A percentile compares a stretch with the other conserved stretches of the same genome.
Evolutionary conservation across 228 moss, liverwort and hornwort species (phyloP).

Genomic region (Sphagnum fallax): DNA sequence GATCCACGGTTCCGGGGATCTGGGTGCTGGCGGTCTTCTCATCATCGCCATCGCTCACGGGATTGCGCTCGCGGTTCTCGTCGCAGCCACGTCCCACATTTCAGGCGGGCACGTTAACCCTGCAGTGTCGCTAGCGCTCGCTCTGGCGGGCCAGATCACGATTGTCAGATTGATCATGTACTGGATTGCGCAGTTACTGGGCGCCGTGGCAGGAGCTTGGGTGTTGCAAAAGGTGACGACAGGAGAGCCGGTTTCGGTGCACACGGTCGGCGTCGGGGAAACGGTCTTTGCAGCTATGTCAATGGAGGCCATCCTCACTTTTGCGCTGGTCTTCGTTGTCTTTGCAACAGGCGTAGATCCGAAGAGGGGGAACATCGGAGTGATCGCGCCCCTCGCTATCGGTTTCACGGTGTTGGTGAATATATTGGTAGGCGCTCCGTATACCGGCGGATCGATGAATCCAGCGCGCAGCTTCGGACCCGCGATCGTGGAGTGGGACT

Average conservation of each 20-base stretch:
- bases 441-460: slow-evolving; percentile 80
- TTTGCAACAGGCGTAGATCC: slow-evolving; percentile 79
- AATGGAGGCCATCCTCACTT: slow-evolving; percentile 64
- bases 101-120: slow-evolving; percentile 95
- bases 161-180: slow-evolving; percentile 59
- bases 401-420: slow-evolving; percentile 72
- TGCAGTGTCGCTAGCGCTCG: slow-evolving; percentile 74
- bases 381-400: slow-evolving; percentile 72
- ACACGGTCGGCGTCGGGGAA: slow-evolving; percentile 28
- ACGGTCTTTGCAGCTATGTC: slow-evolving; percentile 19
- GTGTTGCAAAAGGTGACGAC: slow-evolving; percentile 42
- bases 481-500: slow-evolving; percentile 45
- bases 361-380: slow-evolving; percentile 57
- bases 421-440: slow-evolving; percentile 75
- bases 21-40: slow-evolving; percentile 45
- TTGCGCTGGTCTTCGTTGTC: slow-evolving; percentile 65
- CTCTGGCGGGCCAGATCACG: slow-evolving; percentile 72
- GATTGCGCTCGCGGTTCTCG: slow-evolving; percentile 43
- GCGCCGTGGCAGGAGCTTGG: slow-evolving; percentile 51
- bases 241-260: slow-evolving; percentile 28
- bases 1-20: slow-evolving; percentile 9
- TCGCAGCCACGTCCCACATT: slow-evolving; percentile 70
- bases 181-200: slow-evolving; percentile 80
- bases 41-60: slow-evolving; percentile 74
- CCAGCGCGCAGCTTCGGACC: slow-evolving; percentile 79